Conservation (phyloP, 768 basidiomycete genomes). For the Lentinula aciculospora region DNA sequence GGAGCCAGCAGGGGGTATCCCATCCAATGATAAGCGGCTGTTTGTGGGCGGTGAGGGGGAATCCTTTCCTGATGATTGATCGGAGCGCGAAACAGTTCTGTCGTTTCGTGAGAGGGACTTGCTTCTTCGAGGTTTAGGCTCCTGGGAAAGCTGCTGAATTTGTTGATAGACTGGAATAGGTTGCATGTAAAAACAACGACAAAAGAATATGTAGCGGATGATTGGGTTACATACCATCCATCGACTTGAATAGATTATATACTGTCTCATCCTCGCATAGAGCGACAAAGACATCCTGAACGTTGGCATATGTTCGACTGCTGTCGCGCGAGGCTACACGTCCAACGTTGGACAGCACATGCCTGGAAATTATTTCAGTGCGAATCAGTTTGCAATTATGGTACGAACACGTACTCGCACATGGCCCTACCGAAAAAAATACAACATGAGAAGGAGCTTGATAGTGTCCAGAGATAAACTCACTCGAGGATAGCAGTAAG, state of each 20-base stretch:
- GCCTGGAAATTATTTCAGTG: constrained; percentile 40
- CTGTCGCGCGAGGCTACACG: constrained; percentile 84
- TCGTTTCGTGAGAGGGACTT: constrained; percentile 63
- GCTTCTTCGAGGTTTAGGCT: constrained; percentile 54
- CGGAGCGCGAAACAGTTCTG: constrained; percentile 37
- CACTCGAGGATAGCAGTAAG: constrained; percentile 92
- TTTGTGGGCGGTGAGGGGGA: constrained; percentile 21
- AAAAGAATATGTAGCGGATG: background rate
- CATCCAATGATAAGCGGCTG: constrained; percentile 36
- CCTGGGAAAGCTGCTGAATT: constrained; percentile 63
- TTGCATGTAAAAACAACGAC: background rate
- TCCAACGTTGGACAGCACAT: constrained; percentile 78
- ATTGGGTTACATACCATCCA: constrained; percentile 58
- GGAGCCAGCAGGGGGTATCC: constrained; percentile 25
- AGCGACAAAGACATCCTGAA: constrained; percentile 81
- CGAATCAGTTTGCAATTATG: constrained; percentile 6
- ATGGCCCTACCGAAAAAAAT: constrained; percentile 52
- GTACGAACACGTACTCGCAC: constrained; percentile 66
- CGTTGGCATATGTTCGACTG: constrained; percentile 66
- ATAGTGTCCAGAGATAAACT: constrained; percentile 28
- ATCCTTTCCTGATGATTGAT: constrained; percentile 27
- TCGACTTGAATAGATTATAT: constrained; percentile 77
- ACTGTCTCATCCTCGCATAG: constrained; percentile 88
- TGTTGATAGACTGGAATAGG: constrained; percentile 63
- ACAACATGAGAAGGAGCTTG: constrained; percentile 20